Conservation (phyloP, 495 filamentous ascomycete genomes). For the Terfezia claveryi region DNA sequence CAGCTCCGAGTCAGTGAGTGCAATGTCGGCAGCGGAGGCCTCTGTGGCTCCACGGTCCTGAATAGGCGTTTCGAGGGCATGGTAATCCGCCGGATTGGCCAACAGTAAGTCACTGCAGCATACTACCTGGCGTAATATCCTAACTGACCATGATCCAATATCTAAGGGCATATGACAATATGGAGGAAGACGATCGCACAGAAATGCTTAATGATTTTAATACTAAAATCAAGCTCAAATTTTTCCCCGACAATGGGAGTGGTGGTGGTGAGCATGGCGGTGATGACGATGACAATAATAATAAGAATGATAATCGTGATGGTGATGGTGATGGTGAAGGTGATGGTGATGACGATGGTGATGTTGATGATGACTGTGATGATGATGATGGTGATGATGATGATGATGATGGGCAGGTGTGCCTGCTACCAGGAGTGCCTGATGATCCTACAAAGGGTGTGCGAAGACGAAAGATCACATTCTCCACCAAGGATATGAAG, state of each 20-base stretch:
- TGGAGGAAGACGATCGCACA: background rate
- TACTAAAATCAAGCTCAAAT: background rate
- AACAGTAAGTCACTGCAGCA: background rate
- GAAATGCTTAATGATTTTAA: background rate
- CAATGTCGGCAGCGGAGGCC: constrained; percentile 13
- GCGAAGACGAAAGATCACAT: background rate
- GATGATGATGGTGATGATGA: background rate
- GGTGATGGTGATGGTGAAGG: too few species aligned
- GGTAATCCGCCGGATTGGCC: constrained; percentile 12
- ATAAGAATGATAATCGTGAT: too few species aligned
- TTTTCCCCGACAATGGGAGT: background rate
- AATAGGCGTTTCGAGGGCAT: constrained; percentile 16
- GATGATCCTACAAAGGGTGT: background rate
- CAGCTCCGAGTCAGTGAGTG: constrained; percentile 13
- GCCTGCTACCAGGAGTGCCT: background rate
- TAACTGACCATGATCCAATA: background rate
- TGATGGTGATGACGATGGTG: too few species aligned
- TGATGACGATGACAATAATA: too few species aligned
- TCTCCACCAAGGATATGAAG: background rate
- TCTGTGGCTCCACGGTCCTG: constrained; percentile 17
- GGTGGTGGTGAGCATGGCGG: too few species aligned
- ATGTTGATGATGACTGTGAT: too few species aligned
- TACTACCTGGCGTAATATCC: background rate
- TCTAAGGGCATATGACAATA: background rate
- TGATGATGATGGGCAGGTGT: background rate